These are phyloP conservation scores for Didymella lethalis DNA, from an alignment of 2,329 filamentous ascomycete species.

Conservation along the genomic window DNA sequence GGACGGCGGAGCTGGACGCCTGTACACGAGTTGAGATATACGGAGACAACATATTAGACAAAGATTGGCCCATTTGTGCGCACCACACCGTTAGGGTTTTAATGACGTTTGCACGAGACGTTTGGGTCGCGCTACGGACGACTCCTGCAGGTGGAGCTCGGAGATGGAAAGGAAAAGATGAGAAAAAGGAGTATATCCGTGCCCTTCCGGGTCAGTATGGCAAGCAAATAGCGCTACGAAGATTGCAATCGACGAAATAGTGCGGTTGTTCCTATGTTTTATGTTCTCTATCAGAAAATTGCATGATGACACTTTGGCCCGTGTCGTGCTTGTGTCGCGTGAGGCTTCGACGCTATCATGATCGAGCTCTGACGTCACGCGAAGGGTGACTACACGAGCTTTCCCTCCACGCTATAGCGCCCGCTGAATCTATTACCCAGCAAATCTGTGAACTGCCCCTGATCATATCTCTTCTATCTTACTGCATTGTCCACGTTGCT, in stretches of 20 bases:
- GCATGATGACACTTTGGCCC: neutral
- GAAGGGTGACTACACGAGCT: too few relatives aligned
- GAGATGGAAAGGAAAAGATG: conserved; percentile 5
- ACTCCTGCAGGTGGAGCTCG: neutral
- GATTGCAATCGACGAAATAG: conserved; percentile 1
- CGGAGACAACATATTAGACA: neutral
- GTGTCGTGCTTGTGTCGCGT: neutral
- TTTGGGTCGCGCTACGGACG: neutral
- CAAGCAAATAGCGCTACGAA: conserved; percentile 5
- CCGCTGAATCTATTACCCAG: too few relatives aligned
- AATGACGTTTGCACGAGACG: conserved; percentile 5
- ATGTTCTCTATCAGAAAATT: neutral
- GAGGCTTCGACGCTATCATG: neutral
- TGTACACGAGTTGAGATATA: conserved; percentile 13
- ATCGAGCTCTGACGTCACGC: too few relatives aligned
- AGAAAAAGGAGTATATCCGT: conserved; percentile 2
- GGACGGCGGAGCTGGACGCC: conserved; percentile 10
- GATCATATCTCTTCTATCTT: too few relatives aligned
- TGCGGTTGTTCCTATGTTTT: too few relatives aligned
- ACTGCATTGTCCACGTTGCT: too few relatives aligned
- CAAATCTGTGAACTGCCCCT: too few relatives aligned
- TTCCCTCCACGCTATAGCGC: too few relatives aligned
- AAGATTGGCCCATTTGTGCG: conserved; percentile 5
- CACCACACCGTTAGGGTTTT: conserved; percentile 1
- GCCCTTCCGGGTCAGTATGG: conserved; percentile 4